Evolutionary conservation across 495 filamentous ascomycete genomes (phyloP), one percentile per base, ranked within the genome.

Genomic region (Evernia prunastri): DNA sequence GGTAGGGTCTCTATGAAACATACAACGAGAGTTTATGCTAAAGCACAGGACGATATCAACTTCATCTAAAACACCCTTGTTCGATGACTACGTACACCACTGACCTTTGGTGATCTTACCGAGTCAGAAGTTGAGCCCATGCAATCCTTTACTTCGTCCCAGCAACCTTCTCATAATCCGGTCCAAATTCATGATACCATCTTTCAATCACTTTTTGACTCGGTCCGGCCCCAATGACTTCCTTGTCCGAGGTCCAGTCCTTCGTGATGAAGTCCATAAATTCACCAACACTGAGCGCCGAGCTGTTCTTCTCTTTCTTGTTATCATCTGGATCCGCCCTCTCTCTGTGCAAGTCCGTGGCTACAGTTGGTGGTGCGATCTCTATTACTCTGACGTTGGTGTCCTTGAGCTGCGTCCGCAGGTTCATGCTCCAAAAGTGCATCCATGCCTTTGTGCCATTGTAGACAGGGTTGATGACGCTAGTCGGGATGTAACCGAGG

Each of bases 361-460:
- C 76, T 12, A 82, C 80, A 3, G 68, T 74, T n/a, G 79, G 79
- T 43, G 79, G 80, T 63, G 66, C 79, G 65, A 80, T 79, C 70
- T 80, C 77, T 18, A 82, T 67, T 0, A 81, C 76, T 31, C 67
- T 73, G 42, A 80, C 73, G 25, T 72, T 73, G 11, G 66, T 71
- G 13, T 73, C 67, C 25, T 57, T 47, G 10, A 81, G 67, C 66
- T 80, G 77, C 5, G 76, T 74, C 20, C 79, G 69, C 31, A 82
- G 72, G 51, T 73, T 78, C 72, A 81, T 76, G 56, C 63, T 72
- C 73, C 74, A 81, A 67, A 76, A 80, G 66, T 81, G 80, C 53
- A 78, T 20, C 76, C 76, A 80, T 8, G 79, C 75, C 57, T 81
- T 81, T 11, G 78, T 80, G 17, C 72, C 80, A 65, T 78, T 76